Evolutionary conservation across 768 basidiomycete genomes (phyloP).

Genomic region (Amanita subjunquillea): DNA sequence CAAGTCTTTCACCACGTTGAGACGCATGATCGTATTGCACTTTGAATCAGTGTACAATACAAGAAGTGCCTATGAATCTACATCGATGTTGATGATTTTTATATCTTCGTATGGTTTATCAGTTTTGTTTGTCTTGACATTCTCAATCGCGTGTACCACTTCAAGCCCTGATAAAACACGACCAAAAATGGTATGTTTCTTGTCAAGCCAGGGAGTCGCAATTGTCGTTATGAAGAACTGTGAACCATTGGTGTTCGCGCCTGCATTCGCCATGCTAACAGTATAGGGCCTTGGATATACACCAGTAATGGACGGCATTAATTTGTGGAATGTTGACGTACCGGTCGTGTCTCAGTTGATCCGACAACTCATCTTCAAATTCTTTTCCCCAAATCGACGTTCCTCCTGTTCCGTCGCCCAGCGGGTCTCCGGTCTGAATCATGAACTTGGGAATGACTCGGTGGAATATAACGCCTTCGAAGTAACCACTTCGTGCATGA

Average conservation of each 20-base stretch:
- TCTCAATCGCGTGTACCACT: conserved; percentile 87
- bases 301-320: conserved; percentile 3
- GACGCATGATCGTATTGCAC: conserved; percentile 35
- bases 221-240: conserved; percentile 99
- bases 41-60: conserved; percentile 16
- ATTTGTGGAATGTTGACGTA: conserved; percentile 20
- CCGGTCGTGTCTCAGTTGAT: conserved; percentile 87
- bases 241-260: conserved; percentile 84
- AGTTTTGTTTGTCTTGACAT: conserved; percentile 71
- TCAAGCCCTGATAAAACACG: conserved; percentile 81
- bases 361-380: conserved; percentile 90
- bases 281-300: conserved; percentile 68
- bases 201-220: conserved; percentile 88
- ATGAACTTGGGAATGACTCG: conserved; percentile 98
- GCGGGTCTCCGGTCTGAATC: conserved; percentile 93
- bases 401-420: conserved; percentile 93
- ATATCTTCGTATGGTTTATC: conserved; percentile 94
- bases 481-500: conserved; percentile 81
- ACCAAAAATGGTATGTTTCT: conserved; percentile 89
- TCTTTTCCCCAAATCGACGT: conserved; percentile 83
- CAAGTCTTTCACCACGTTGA: conserved; percentile 23
- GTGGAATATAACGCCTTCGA: conserved; percentile 91
- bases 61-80: conserved; percentile 26
- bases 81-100: conserved; percentile 74
- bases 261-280: conserved; percentile 92